A percentile compares a stretch with the other conserved stretches of the same genome.
Evolutionary conservation across 257 asterid genomes (phyloP).

Genomic region (Fraxinus quadrangulata): DNA sequence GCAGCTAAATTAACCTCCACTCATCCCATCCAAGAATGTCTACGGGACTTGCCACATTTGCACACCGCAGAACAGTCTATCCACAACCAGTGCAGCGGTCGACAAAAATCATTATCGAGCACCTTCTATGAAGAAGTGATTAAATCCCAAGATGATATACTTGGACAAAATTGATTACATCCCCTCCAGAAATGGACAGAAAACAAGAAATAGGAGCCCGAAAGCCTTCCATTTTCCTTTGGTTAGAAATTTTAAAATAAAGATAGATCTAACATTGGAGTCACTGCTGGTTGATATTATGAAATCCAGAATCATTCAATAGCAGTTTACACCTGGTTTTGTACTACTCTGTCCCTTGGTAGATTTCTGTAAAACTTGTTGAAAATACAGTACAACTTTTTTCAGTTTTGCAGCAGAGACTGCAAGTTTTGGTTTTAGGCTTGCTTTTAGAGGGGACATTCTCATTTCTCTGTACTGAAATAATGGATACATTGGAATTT

Average conservation of each 20-base stretch:
- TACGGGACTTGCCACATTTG: slow-evolving; percentile 39
- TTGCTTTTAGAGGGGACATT: neutral
- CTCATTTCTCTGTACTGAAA: neutral
- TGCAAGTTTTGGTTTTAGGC: neutral
- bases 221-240: neutral
- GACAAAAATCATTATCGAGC: slow-evolving; percentile 32
- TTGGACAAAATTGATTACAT: slow-evolving; percentile 16
- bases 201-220: neutral
- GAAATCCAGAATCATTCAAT: neutral
- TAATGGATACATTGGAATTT: too few species aligned
- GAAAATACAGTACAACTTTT: neutral
- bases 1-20: slow-evolving; percentile 41
- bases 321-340: neutral
- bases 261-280: neutral
- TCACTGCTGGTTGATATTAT: neutral
- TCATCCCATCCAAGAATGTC: slow-evolving; percentile 39
- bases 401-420: neutral
- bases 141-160: slow-evolving; percentile 34
- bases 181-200: slow-evolving; percentile 7
- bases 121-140: slow-evolving; percentile 50
- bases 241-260: neutral
- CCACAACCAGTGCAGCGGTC: slow-evolving; percentile 37
- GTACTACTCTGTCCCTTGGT: neutral
- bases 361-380: neutral
- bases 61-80: slow-evolving; percentile 35